Percentiles rank a stretch among this genome's conserved stretches.
Conservation (phyloP, 768 basidiomycete genomes). For the Trametes villosa region DNA sequence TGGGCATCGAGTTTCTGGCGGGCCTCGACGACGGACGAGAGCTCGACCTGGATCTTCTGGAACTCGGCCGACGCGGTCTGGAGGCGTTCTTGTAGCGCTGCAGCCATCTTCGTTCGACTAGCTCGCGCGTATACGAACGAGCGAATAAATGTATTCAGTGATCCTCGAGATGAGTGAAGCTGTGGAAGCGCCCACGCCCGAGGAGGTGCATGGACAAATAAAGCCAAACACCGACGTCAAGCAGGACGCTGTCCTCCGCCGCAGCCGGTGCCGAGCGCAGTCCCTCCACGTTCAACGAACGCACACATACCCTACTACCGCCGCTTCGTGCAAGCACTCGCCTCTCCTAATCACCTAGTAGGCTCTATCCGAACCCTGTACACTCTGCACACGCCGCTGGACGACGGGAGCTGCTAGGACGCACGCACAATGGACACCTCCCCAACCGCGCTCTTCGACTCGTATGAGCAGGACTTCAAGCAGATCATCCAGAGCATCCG, state of each 20-base stretch:
- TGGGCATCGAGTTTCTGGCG: constrained; percentile 90
- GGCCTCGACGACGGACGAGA: constrained; percentile 74
- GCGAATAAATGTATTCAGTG: no score
- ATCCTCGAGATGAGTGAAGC: background rate
- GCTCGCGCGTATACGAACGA: background rate
- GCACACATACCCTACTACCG: background rate
- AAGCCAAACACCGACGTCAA: background rate
- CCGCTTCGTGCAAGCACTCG: no score
- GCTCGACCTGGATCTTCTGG: constrained; percentile 79
- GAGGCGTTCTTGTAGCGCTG: constrained; percentile 53
- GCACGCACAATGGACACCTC: constrained; percentile 71
- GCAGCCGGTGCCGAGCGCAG: background rate
- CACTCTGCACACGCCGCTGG: constrained; percentile 5
- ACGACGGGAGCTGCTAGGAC: background rate
- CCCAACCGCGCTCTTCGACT: constrained; percentile 85
- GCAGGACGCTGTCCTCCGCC: background rate
- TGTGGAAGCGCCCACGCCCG: background rate
- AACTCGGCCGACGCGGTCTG: constrained; percentile 76
- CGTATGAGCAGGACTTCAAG: constrained; percentile 91
- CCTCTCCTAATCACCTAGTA: no score
- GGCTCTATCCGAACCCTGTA: no score
- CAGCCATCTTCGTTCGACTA: constrained; percentile 46
- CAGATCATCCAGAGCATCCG: constrained; percentile 77
- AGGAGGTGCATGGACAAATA: background rate
- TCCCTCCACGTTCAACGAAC: background rate